Evolutionary conservation across 2,329 filamentous ascomycete species (phyloP).

Genomic region (Blumeria hordei): DNA sequence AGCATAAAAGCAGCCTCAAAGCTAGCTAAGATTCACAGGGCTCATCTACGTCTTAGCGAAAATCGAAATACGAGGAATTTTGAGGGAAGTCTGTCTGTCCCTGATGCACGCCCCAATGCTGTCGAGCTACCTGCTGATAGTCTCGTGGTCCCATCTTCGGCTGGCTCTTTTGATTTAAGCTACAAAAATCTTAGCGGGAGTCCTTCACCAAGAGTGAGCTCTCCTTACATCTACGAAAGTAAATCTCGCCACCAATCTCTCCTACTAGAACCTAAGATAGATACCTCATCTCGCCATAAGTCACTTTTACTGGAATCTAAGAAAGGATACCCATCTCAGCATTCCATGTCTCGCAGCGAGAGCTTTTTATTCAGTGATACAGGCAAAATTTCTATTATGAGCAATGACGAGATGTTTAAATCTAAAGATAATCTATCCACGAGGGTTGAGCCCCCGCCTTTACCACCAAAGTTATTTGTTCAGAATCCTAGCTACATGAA

Average conservation of each 20-base stretch:
- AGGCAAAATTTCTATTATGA: conserved; percentile 44
- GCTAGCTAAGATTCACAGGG: conserved; percentile 59
- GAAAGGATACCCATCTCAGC: conserved; percentile 31
- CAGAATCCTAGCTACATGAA: conserved; percentile 15
- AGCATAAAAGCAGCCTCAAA: conserved; percentile 55
- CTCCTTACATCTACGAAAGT: background rate
- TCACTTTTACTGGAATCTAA: conserved; percentile 23
- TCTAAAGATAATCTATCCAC: conserved; percentile 7
- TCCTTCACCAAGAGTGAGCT: conserved; percentile 2
- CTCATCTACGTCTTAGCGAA: conserved; percentile 23
- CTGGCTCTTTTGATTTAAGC: conserved; percentile 15
- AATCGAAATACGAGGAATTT: background rate
- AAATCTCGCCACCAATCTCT: background rate
- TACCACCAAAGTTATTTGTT: conserved; percentile 57
- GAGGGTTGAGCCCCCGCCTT: conserved; percentile 34
- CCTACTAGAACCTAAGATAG: background rate
- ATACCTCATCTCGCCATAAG: conserved; percentile 14
- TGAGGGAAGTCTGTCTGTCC: conserved; percentile 1
- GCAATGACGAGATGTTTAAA: conserved; percentile 31
- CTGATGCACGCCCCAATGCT: conserved; percentile 17
- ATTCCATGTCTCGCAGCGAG: conserved; percentile 15
- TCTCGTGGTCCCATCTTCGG: conserved; percentile 8
- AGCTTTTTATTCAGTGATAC: conserved; percentile 31
- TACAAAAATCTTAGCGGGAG: conserved; percentile 12
- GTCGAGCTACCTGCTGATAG: conserved; percentile 34